Base-by-base conservation (phyloP, 2,329 filamentous ascomycete species). In the Botryotinia narcissicola region DNA sequence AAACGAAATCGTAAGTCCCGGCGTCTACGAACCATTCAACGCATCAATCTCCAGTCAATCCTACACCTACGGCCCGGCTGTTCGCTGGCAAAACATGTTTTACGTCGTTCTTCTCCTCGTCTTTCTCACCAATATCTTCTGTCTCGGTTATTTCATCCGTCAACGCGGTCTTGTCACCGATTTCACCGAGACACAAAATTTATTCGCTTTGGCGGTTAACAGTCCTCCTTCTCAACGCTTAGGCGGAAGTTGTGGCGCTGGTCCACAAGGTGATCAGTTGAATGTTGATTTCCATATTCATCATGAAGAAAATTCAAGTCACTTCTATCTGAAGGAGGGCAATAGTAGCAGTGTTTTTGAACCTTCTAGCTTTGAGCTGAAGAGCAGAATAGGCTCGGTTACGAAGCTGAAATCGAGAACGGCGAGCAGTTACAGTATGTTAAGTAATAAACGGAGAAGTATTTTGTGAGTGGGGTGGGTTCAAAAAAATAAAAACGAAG, bases 141-240 rank as follows among this genome's bases (percentile, higher is more conserved):
- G 91, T 73, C 83, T 93, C 0, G 78, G 83, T 3, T 94, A 93
- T 81, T 80, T 91, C 69, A 79, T 87, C 64, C 84, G 86, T 75
- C 80, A 83, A 9, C 83, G 84, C 0, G 88, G 88, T 0, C 86
- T 93, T 35, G 88, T 95, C 12, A 94, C 91, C 0, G 93, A 95
- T 82, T 94, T 92, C 79, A 92, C 90, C 0, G 92, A 95, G 78
- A 91, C 92, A 0, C 89, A 91, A 71, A 94, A 94, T 79, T 83
- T 94, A 3, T 94, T 95, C 78, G 85, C 89, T 0, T 82, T 94
- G 0, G 91, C 92, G 2, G 84, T 95, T 70, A 94, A 94, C 79
- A 87, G 85, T 40, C 88, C 88, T 0, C 85, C 86, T 0, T 86
- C 83, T 9, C 79, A 84, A 3, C 81, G 83, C 5, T 77, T 91